Evolutionary conservation across 148 eudicot species (phyloP).

Genomic region (Pharnaceum exiguum): DNA sequence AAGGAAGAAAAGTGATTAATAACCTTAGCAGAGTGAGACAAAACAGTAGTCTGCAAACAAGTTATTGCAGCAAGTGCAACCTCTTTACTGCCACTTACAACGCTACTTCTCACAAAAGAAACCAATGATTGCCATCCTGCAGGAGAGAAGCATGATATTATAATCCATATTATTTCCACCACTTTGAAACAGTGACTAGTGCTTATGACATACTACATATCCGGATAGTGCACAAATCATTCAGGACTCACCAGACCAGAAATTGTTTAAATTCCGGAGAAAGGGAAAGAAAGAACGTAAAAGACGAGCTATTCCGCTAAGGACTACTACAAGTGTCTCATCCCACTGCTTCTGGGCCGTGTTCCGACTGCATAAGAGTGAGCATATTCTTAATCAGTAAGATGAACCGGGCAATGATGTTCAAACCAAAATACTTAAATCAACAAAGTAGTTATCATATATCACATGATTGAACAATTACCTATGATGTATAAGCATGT

Average conservation of each 20-base stretch:
- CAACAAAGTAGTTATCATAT: not conserved
- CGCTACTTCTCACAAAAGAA: constrained; percentile 61
- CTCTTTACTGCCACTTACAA: constrained; percentile 83
- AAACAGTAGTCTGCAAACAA: constrained; percentile 82
- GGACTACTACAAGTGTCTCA: constrained; percentile 90
- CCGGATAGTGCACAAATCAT: not conserved
- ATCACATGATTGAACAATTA: constrained; percentile 21
- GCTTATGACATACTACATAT: not conserved
- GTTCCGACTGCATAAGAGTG: constrained; percentile 65
- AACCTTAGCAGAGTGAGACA: constrained; percentile 90
- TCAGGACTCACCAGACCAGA: constrained; percentile 66
- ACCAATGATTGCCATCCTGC: constrained; percentile 94
- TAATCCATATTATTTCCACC: no score
- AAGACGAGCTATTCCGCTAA: constrained; percentile 86
- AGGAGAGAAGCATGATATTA: constrained; percentile 11
- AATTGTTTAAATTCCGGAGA: constrained; percentile 67
- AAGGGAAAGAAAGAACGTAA: constrained; percentile 81
- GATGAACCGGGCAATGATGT: not conserved
- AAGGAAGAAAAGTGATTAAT: constrained; percentile 2
- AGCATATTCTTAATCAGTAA: not conserved
- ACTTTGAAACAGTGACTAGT: no score
- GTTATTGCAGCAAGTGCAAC: constrained; percentile 90
- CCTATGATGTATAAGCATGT: constrained; percentile 99
- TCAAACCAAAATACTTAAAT: not conserved
- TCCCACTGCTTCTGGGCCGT: constrained; percentile 99